phyloP scores from a whole-genome alignment of 106 monocot species.

The Cymbidium sinense region DNA sequence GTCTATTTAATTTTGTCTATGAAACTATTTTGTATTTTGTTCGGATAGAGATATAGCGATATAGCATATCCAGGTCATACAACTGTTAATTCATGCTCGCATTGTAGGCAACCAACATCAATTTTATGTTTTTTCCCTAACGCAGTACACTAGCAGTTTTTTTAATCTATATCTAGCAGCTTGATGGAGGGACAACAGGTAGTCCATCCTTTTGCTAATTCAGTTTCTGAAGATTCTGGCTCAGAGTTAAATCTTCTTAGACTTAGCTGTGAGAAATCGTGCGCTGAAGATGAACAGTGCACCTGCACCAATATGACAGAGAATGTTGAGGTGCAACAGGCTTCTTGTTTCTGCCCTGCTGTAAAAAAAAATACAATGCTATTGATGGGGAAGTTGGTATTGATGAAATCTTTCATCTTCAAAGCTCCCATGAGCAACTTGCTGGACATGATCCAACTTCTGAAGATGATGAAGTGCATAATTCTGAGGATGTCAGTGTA shows the following conservation, averaged over 20 bases:
- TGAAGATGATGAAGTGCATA: not conserved
- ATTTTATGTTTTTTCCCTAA: not conserved
- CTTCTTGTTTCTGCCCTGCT: not conserved
- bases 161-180: not conserved
- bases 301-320: not conserved
- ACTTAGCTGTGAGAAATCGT: not conserved
- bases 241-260: not conserved
- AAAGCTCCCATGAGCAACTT: not conserved
- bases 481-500: not conserved
- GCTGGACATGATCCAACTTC: not conserved
- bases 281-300: not conserved
- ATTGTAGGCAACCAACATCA: not conserved
- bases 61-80: not conserved
- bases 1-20: not conserved
- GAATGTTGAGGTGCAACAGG: not conserved
- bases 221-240: not conserved
- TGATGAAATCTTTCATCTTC: not conserved
- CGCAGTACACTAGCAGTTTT: not conserved
- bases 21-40: not conserved
- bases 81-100: not conserved
- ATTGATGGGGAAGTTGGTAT: not conserved
- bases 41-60: not conserved
- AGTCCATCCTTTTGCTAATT: not conserved
- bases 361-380: not conserved
- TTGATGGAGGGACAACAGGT: not conserved